These are phyloP conservation scores for Hyphodiscus hymeniophilus DNA, from an alignment of 495 filamentous ascomycete genomes.

Conservation along the genomic window DNA sequence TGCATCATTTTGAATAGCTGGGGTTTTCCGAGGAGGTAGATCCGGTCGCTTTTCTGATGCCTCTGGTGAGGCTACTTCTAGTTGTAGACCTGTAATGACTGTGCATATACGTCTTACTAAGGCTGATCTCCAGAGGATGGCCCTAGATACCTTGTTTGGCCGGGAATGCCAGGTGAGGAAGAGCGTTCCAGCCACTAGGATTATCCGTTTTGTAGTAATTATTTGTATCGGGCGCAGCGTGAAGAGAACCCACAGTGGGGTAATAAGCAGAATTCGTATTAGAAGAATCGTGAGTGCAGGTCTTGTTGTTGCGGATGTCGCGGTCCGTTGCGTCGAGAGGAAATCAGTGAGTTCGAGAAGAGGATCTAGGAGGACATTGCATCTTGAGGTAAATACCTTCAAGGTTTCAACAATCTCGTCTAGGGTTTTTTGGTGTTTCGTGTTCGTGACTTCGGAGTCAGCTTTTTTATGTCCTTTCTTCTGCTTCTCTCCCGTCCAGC, in stretches of 20 bases:
- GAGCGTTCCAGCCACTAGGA: slow-evolving; percentile 72
- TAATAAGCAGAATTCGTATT: slow-evolving; percentile 78
- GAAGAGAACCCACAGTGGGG: slow-evolving; percentile 71
- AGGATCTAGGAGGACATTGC: slow-evolving; percentile 87
- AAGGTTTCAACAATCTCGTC: slow-evolving; percentile 96
- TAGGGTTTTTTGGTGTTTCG: slow-evolving; percentile 69
- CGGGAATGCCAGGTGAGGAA: slow-evolving; percentile 85
- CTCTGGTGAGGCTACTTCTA: slow-evolving; percentile 32
- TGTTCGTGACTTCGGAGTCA: slow-evolving; percentile 53
- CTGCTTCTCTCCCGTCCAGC: slow-evolving; percentile 45
- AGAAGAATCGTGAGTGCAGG: slow-evolving; percentile 89
- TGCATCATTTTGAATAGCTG: slow-evolving; percentile 34
- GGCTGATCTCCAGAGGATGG: slow-evolving; percentile 83
- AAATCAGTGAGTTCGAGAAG: slow-evolving; percentile 84
- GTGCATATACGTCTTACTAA: slow-evolving; percentile 57
- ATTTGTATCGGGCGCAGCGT: slow-evolving; percentile 76
- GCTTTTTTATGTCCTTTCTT: slow-evolving; percentile 42
- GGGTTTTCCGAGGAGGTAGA: slow-evolving; percentile 25
- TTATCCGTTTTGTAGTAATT: slow-evolving; percentile 77
- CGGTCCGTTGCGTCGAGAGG: slow-evolving; percentile 81
- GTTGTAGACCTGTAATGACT: slow-evolving; percentile 70
- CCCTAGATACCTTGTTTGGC: slow-evolving; percentile 74
- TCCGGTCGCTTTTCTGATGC: slow-evolving; percentile 13
- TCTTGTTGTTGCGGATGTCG: slow-evolving; percentile 83
- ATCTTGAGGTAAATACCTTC: slow-evolving; percentile 76